Percentiles rank a stretch among this genome's conserved stretches.
Evolutionary conservation across 192 early-diverging fungal species (phyloP).

Genomic region (Coemansia umbellata): DNA sequence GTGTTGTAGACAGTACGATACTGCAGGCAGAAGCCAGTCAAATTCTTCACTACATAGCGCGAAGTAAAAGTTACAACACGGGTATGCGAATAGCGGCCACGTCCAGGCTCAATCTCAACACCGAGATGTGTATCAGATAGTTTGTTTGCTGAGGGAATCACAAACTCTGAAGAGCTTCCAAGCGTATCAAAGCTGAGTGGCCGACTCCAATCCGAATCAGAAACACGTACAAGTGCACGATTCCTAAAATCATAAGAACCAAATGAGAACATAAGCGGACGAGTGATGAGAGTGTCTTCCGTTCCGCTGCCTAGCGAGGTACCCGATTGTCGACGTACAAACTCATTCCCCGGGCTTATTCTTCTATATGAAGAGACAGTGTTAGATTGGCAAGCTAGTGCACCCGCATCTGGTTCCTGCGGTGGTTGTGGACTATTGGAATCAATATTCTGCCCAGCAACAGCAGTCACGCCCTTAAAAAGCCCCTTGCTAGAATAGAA

Average conservation of each 20-base stretch:
- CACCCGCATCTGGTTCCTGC: slow-evolving; percentile 1
- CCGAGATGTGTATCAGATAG: slow-evolving; percentile 72
- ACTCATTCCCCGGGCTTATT: slow-evolving; percentile 4
- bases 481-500: slow-evolving; percentile 76
- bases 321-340: slow-evolving; percentile 6
- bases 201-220: slow-evolving; percentile 77
- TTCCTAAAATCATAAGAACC: slow-evolving; percentile 80
- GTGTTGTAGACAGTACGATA: slow-evolving; percentile 69
- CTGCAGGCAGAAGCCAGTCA: slow-evolving; percentile 63
- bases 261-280: slow-evolving; percentile 88
- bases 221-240: slow-evolving; percentile 70
- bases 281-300: neutral
- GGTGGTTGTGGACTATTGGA: slow-evolving; percentile 16
- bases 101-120: slow-evolving; percentile 79
- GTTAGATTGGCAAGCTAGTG: neutral
- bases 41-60: slow-evolving; percentile 87
- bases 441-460: slow-evolving; percentile 62
- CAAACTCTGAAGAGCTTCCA: slow-evolving; percentile 77
- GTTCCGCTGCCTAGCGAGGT: neutral
- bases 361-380: no score
- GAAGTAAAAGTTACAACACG: slow-evolving; percentile 89
- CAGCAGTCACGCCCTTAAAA: slow-evolving; percentile 67
- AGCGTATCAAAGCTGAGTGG: slow-evolving; percentile 95
- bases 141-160: slow-evolving; percentile 55
- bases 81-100: slow-evolving; percentile 79